Base-by-base conservation (phyloP, 108 stramenopile species). In the Cylindrotheca closterium region DNA sequence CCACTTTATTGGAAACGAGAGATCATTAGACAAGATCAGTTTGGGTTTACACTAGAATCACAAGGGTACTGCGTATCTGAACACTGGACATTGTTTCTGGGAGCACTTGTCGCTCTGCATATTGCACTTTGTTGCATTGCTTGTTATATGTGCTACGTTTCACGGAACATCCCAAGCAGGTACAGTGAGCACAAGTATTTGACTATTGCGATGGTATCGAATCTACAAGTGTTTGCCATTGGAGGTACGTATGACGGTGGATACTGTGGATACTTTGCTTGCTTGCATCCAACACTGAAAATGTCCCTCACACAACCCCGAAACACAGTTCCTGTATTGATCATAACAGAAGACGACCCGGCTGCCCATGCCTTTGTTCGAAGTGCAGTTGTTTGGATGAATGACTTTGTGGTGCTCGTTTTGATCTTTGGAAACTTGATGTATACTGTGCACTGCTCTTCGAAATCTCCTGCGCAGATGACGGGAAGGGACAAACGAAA, bases 371-470 rank as follows among this genome's bases (percentile, higher is more conserved):
- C 53, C 33, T 55, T 64, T 29, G 63, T 64, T 1, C 63, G 54
- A 2, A 64, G 51, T 18, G 21, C 17, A 19, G 29, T 64, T 12
- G 54, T 64, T 17, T 64, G 51, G 53, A 55, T 64, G 32, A 55
- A 64, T 50, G 54, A 53, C 15, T 34, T 64, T 10, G 51, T 37
- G 32, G 63, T 64, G 7, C 33, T 64, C 21, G 17, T 23, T n/a
- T 53, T 64, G 51, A 64, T 64, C 8, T 64, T 64, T 27, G 63
- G 63, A 2, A 64, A 64, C 33, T 37, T 64, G 32, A 52, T 64
- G 31, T 53, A 30, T 12, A 31, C 21, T 21, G 63, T 64, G 1
- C 27, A 64, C 23, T 17, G 45, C 12, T 52, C n/a, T n/a, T n/a
- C n/a, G n/a, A n/a, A n/a, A n/a, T n/a, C n/a, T n/a, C n/a, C n/a